Evolutionary conservation across 495 filamentous ascomycete species (phyloP), one percentile per base, ranked within the genome.

Genomic region (Thozetella sp.): DNA sequence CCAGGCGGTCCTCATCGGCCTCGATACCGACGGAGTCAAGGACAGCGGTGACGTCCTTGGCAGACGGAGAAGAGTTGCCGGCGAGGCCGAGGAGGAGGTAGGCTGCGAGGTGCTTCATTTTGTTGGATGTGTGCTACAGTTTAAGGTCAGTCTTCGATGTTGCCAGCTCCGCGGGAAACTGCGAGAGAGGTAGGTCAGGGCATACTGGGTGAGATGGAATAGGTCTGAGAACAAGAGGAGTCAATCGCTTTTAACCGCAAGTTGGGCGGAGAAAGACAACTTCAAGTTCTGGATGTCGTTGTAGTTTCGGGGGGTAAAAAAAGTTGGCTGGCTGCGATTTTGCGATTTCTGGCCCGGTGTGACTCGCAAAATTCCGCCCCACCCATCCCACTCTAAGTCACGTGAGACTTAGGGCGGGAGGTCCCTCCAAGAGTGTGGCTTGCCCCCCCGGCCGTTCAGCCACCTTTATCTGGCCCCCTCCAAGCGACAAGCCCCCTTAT

Each of bases 21-120:
- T 99, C 95, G 64, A 97, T 94, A 67, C 95, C 95, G 75, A 98
- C 95, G 69, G 95, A 90, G 63, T 87, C 86, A 75, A 99, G 91
- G 71, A 99, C 93, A 58, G 67, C 79, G 86, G 93, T 96, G 82
- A 99, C 82, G 73, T 99, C 93, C 57, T 81, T 80, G 63, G 90
- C 91, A 54, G 91, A 93, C 66, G 95, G 95, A 54, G 86, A 87
- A 81, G 85, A 82, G 85, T 98, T 99, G 82, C 95, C 95, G 73
- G 86, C 95, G 67, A 98, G 87, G 83, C 82, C 81, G 79, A 97
- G 89, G 76, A 99, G 95, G 70, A 99, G 92, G 88, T 97, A 99
- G 73, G 95, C 93, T 75, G 95, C 96, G 82, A 99, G 90, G 83
- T 98, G 89, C 93, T 98, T 99, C 95, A 99, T 99, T 92, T 88